phyloP scores from a whole-genome alignment of 176 grass and related monocot genomes.

The Calamus simplicifolius region DNA sequence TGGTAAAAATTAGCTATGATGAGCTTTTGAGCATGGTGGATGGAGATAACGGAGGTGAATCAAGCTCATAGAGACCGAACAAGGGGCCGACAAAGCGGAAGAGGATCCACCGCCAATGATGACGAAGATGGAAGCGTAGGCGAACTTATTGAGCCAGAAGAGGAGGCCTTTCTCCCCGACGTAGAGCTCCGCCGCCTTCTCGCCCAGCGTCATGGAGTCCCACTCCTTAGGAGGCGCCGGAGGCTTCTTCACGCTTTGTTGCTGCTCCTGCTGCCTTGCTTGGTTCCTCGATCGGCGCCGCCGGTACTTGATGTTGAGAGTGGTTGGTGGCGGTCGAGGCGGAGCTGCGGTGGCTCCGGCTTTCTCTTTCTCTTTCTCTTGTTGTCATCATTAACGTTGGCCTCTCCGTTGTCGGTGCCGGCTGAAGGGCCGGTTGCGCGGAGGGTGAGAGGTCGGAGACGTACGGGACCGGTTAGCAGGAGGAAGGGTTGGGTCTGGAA shows the following conservation, averaged over 20 bases:
- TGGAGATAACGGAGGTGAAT: slow-evolving; percentile 53
- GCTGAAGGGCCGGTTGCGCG: too few relatives aligned
- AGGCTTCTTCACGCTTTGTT: slow-evolving; percentile 3
- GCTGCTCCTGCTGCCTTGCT: slow-evolving; percentile 12
- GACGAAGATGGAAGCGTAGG: slow-evolving; percentile 87
- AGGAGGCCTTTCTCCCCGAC: slow-evolving; percentile 81
- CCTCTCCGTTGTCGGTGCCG: too few relatives aligned
- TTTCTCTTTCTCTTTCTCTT: too few relatives aligned
- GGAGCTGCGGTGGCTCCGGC: background rate
- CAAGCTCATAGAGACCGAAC: slow-evolving; percentile 73
- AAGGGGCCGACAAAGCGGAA: slow-evolving; percentile 89
- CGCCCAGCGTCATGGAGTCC: slow-evolving; percentile 66
- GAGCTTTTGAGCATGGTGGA: slow-evolving; percentile 31
- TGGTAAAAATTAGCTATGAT: background rate
- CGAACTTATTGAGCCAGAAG: slow-evolving; percentile 96
- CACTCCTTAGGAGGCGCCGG: slow-evolving; percentile 44
- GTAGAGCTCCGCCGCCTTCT: slow-evolving; percentile 83
- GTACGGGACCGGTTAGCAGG: too few relatives aligned
- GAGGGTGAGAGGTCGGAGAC: too few relatives aligned
- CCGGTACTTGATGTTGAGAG: slow-evolving; percentile 42
- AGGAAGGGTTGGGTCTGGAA: too few relatives aligned
- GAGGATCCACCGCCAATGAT: slow-evolving; percentile 70
- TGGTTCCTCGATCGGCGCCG: slow-evolving; percentile 33
- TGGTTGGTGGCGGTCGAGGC: slow-evolving; percentile 18
- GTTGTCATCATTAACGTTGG: too few relatives aligned